Evolutionary conservation across 176 grass and related monocot genomes (phyloP).

Genomic region (Otatea glauca): DNA sequence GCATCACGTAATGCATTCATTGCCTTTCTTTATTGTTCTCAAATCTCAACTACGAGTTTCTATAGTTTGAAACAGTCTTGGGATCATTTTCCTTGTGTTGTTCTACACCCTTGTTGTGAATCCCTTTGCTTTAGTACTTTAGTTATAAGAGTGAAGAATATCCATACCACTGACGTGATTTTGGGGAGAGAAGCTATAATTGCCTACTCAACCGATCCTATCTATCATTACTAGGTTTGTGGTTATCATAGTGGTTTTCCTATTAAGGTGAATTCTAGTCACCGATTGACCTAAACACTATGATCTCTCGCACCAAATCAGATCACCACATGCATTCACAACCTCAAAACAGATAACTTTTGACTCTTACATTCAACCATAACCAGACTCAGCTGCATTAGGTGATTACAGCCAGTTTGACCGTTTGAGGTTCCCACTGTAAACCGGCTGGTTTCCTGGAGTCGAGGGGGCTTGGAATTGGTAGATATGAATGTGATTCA

Average conservation of each 20-base stretch:
- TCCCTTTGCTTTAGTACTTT: conserved; percentile 8
- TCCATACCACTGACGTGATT: neutral
- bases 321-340: neutral
- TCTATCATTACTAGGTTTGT: neutral
- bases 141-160: neutral
- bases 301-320: conserved; percentile 26
- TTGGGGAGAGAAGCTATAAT: neutral
- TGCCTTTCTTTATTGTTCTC: neutral
- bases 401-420: neutral
- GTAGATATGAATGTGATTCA: neutral
- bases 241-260: conserved; percentile 1
- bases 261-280: neutral
- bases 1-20: neutral
- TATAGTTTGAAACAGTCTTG: neutral
- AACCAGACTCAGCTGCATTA: neutral
- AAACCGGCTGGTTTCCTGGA: neutral
- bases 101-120: neutral
- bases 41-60: neutral
- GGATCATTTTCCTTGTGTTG: neutral
- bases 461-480: neutral
- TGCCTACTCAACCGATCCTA: conserved; percentile 22
- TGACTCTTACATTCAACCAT: neutral
- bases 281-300: neutral
- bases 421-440: conserved; percentile 1
- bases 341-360: neutral